Conservation (phyloP, 768 basidiomycete species). For the Lentinula boryana region DNA sequence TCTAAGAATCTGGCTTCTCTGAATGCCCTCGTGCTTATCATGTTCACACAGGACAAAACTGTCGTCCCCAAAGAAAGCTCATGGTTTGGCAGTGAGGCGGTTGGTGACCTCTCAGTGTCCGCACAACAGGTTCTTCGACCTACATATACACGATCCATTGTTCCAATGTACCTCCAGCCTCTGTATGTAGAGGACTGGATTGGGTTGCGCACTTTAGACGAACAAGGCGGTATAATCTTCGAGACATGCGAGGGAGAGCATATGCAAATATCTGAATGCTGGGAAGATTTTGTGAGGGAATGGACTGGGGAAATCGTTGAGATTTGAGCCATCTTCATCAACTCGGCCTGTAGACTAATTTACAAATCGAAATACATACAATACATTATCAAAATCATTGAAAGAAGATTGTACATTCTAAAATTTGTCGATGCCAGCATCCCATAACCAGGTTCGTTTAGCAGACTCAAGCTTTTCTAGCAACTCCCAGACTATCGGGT, state of each 20-base stretch:
- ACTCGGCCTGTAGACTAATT: not conserved
- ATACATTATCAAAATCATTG: not conserved
- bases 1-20: slow-evolving; percentile 53
- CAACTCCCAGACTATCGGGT: slow-evolving; percentile 2
- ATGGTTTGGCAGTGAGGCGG: slow-evolving; percentile 77
- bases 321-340: not conserved
- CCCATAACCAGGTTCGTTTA: not conserved
- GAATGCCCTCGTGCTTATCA: slow-evolving; percentile 62
- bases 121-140: slow-evolving; percentile 6
- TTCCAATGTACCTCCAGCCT: slow-evolving; percentile 70
- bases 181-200: slow-evolving; percentile 81
- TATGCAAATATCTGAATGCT: slow-evolving; percentile 66
- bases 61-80: slow-evolving; percentile 80
- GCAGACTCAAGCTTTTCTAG: not conserved
- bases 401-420: not conserved
- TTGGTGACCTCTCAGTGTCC: slow-evolving; percentile 23
- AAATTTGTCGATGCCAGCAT: not conserved
- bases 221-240: slow-evolving; percentile 53
- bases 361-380: not conserved
- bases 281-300: slow-evolving; percentile 43
- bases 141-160: slow-evolving; percentile 9
- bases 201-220: slow-evolving; percentile 66
- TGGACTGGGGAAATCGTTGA: slow-evolving; percentile 28
- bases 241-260: slow-evolving; percentile 67
- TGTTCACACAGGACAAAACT: slow-evolving; percentile 70